Conservation (phyloP, 1,139 yeast species). For the Hemisphaericaspora xylanilytica region DNA sequence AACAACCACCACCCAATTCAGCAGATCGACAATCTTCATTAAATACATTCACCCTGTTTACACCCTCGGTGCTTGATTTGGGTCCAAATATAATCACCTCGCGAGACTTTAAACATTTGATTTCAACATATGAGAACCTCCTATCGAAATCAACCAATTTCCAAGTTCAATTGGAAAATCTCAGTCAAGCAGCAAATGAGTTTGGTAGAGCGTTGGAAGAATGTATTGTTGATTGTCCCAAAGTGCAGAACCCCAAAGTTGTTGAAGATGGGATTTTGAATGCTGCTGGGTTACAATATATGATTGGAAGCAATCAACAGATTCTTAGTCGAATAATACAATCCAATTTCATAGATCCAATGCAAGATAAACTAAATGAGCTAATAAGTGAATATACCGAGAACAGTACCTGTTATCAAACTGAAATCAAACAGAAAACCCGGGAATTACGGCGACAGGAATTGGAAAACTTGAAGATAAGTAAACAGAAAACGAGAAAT, state of each 20-base stretch:
- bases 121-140: constrained; percentile 46
- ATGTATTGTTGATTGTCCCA: constrained; percentile 50
- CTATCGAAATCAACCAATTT: constrained; percentile 52
- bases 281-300: constrained; percentile 76
- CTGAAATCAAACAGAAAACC: constrained; percentile 50
- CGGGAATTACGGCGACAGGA: constrained; percentile 53
- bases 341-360: constrained; percentile 55
- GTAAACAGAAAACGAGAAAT: constrained; percentile 58
- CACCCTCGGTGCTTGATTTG: constrained; percentile 56
- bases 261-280: constrained; percentile 66
- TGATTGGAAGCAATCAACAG: constrained; percentile 76
- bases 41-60: constrained; percentile 39
- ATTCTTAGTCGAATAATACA: constrained; percentile 59
- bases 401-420: constrained; percentile 54
- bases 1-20: constrained; percentile 13
- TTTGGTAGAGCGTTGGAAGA: constrained; percentile 71
- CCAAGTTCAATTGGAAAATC: constrained; percentile 45
- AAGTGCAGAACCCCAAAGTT: constrained; percentile 61
- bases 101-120: constrained; percentile 52
- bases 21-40: constrained; percentile 29
- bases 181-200: constrained; percentile 65
- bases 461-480: constrained; percentile 51
- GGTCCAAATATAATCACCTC: constrained; percentile 55
- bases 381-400: constrained; percentile 39
- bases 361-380: constrained; percentile 39